Base-by-base conservation (phyloP, 805 yeast genomes). In the Schwanniomyces occidentalis region DNA sequence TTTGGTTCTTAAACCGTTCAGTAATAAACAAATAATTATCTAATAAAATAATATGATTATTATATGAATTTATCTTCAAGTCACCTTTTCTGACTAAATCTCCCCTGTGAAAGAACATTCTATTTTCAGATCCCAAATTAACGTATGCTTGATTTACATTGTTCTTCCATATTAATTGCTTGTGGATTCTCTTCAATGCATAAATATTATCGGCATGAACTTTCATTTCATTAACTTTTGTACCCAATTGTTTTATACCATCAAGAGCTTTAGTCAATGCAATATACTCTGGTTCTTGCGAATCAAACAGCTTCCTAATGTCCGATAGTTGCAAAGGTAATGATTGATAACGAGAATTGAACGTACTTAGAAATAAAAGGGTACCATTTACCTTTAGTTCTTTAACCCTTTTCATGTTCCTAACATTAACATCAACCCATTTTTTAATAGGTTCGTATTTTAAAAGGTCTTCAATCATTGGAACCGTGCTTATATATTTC, bases 21-120 rank as follows among this genome's bases (percentile, higher is more conserved):
- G 86, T 80, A 1, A 87, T 71, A 20, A 87, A 51, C 27, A 87
- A 58, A 46, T 71, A 85, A 49, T 87, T 85, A 51, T 87, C 95
- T 34, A 87, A 58, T 18, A 87, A 58, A 13, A 85, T 75, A 16
- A 84, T 48, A 44, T 76, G 72, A 30, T 59, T 61, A 0, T 71
- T 63, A 6, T 66, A 61, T 24, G 84, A 69, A 24, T 80, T 82
- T 19, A 80, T 63, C 65, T 80, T 76, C 48, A 79, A 62, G 31
- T 83, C 93, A 9, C 86, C 78, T 39, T 81, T 78, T 36, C 82
- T 69, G 2, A 64, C 48, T 12, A 84, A 71, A 16, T 71, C 73
- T 0, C 89, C 93, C 8, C 81, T 63, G 43, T 65, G 66, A 28
- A 82, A 54, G 16, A 86, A 60, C 42, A 65, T 73, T 44, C 95